Evolutionary conservation across 352 stramenopile species (phyloP).

Genomic region (Thraustotheca clavata): DNA sequence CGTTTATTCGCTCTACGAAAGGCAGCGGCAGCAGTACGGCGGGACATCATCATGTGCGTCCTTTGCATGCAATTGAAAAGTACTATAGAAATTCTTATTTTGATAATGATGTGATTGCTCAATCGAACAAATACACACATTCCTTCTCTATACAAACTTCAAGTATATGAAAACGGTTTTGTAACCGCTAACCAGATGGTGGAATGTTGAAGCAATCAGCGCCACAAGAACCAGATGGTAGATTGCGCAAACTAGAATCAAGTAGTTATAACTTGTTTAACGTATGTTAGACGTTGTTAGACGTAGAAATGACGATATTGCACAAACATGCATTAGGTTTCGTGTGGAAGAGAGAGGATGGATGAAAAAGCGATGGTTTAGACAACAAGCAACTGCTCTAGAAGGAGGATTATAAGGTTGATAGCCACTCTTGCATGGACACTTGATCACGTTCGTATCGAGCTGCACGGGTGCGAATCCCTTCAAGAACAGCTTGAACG

Average conservation of each 20-base stretch:
- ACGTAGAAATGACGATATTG: too few relatives aligned
- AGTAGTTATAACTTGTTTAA: too few relatives aligned
- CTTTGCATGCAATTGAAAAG: background rate
- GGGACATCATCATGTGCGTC: background rate
- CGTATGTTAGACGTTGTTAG: too few relatives aligned
- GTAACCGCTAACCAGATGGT: background rate
- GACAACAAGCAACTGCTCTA: too few relatives aligned
- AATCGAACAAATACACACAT: background rate
- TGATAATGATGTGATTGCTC: background rate
- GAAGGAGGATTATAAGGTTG: too few relatives aligned
- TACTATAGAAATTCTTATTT: too few relatives aligned
- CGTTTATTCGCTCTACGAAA: background rate
- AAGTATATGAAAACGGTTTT: background rate
- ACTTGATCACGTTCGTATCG: conserved; percentile 40
- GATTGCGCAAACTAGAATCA: background rate
- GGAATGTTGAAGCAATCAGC: background rate
- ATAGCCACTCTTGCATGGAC: background rate
- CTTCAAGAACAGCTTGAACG: conserved; percentile 58
- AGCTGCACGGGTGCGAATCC: conserved; percentile 61
- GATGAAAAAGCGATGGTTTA: too few relatives aligned
- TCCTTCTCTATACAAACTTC: background rate
- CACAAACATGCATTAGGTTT: too few relatives aligned
- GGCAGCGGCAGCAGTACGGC: background rate
- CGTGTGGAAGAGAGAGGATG: too few relatives aligned
- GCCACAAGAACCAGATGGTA: background rate